Evolutionary conservation across 192 early-diverging fungal genomes (phyloP).

Genomic region (Entomortierella lignicola): DNA sequence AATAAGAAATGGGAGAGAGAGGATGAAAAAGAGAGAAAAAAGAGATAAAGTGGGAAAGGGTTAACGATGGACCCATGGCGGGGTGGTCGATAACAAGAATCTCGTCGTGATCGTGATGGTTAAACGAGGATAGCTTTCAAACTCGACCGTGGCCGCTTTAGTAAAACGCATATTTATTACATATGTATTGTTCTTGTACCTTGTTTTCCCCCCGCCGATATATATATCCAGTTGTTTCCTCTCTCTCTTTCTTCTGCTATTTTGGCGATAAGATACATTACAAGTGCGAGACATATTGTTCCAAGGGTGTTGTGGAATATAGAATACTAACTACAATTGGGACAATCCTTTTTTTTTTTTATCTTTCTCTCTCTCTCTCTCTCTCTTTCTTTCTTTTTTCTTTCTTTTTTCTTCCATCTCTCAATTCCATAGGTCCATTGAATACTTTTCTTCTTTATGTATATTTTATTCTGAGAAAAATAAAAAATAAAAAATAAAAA

Average conservation of each 20-base stretch:
- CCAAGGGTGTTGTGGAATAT: constrained; percentile 9
- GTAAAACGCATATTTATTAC: too few relatives aligned
- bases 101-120: constrained; percentile 15
- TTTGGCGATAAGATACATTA: not conserved
- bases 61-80: not conserved
- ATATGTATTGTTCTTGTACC: too few relatives aligned
- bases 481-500: too few relatives aligned
- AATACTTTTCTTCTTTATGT: too few relatives aligned
- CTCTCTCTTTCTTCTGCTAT: too few relatives aligned
- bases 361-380: not conserved
- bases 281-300: constrained; percentile 1
- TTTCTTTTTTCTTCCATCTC: too few relatives aligned
- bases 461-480: too few relatives aligned
- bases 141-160: constrained; percentile 16
- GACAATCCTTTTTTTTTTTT: not conserved
- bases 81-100: not conserved
- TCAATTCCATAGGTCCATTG: too few relatives aligned
- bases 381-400: not conserved
- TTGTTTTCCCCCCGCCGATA: too few relatives aligned
- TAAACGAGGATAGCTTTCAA: constrained; percentile 30
- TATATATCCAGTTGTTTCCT: too few relatives aligned
- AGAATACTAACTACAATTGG: constrained; percentile 1
- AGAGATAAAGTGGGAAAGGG: not conserved
- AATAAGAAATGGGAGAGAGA: not conserved
- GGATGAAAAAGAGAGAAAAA: constrained; percentile 1